These are phyloP conservation scores for Anaeromyces robustus DNA, from an alignment of 192 early-diverging fungal species.

Conservation along the genomic window DNA sequence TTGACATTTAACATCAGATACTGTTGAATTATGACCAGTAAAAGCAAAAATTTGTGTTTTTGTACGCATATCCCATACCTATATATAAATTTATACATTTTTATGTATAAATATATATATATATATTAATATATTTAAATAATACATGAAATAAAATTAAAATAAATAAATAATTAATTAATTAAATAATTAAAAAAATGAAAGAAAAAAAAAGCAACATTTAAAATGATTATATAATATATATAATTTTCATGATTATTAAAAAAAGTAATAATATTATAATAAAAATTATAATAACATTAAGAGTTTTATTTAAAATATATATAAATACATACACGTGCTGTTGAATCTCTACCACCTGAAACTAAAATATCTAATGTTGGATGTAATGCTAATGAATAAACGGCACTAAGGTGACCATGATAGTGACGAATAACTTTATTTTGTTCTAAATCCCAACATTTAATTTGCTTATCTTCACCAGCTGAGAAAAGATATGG, in stretches of 20 bases:
- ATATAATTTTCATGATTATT: no score
- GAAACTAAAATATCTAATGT: conserved; percentile 89
- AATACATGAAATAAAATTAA: no score
- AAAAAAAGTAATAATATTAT: no score
- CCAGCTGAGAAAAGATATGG: conserved; percentile 95
- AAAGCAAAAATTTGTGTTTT: conserved; percentile 80
- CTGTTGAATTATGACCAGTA: conserved; percentile 72
- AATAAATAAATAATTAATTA: no score
- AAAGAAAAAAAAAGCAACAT: no score
- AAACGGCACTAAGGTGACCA: conserved; percentile 90
- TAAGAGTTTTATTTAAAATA: no score
- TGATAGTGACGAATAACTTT: conserved; percentile 99
- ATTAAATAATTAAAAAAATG: no score
- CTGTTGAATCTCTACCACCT: conserved; percentile 83
- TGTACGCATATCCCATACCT: conserved; percentile 98
- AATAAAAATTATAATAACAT: no score
- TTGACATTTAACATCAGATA: conserved; percentile 78
- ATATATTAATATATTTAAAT: no score
- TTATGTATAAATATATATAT: no score
- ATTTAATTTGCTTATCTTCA: conserved; percentile 98
- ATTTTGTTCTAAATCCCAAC: conserved; percentile 97
- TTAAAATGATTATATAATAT: no score
- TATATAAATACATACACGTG: conserved; percentile 43
- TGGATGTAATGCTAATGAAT: conserved; percentile 80
- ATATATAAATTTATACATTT: background rate